These are phyloP conservation scores for Auriculariales sp. DNA, from an alignment of 768 basidiomycete genomes.

Conservation along the genomic window DNA sequence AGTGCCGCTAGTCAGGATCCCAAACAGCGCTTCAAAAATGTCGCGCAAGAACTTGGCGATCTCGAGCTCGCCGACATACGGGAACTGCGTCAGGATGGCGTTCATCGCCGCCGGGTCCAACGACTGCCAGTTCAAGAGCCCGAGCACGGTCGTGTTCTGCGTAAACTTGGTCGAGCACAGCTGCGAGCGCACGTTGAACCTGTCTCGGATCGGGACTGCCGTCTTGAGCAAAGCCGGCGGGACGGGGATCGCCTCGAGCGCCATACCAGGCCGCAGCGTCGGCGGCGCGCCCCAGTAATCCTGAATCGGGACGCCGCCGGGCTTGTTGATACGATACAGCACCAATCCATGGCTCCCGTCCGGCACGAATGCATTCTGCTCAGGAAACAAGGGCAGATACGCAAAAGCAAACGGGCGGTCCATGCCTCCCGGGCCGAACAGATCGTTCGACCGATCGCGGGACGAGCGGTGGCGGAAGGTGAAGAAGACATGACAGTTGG, in stretches of 20 bases:
- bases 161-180: constrained; percentile 88
- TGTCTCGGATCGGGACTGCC: constrained; percentile 62
- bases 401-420: constrained; percentile 87
- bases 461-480: constrained; percentile 60
- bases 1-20: constrained; percentile 60
- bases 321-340: constrained; percentile 70
- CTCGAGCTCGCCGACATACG: constrained; percentile 87
- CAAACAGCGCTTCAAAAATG: constrained; percentile 88
- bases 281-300: constrained; percentile 62
- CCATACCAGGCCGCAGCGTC: constrained; percentile 39
- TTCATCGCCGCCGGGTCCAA: constrained; percentile 54
- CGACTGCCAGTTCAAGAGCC: constrained; percentile 69
- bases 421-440: constrained; percentile 19
- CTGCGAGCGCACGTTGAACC: constrained; percentile 69
- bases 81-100: constrained; percentile 66
- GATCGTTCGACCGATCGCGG: constrained; percentile 14
- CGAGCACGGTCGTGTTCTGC: constrained; percentile 74
- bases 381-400: constrained; percentile 75
- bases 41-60: constrained; percentile 85
- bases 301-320: constrained; percentile 43
- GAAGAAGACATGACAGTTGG: constrained; percentile 86
- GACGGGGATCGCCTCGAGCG: constrained; percentile 41
- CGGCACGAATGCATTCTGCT: constrained; percentile 62
- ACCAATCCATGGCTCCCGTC: constrained; percentile 81
- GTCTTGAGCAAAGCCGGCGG: constrained; percentile 47